Base-by-base conservation (phyloP, 805 yeast genomes). In the Starmera quercuum region DNA sequence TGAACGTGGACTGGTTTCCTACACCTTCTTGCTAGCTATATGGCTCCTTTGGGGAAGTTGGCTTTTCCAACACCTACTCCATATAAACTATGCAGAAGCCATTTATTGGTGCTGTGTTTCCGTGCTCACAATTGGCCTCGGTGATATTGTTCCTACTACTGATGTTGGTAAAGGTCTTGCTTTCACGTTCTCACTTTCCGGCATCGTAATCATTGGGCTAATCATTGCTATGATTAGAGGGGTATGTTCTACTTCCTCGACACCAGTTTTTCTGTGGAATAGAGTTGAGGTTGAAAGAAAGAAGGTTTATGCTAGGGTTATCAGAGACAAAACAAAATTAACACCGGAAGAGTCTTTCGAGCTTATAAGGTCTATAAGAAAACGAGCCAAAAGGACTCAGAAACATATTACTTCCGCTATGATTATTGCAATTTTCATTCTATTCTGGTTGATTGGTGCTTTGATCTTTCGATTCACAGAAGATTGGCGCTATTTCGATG, bases 41-140 rank as follows among this genome's bases (percentile, higher is more conserved):
- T 85, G 95, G 94, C 58, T 83, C 15, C 67, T 77, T 3, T 65
- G 79, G 54, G 95, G 95, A 9, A 71, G 83, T 2, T 80, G 73
- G 2, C 51, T 75, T 45, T 76, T 75, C 44, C 61, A 73, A 1
- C 46, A 57, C 4, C 36, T 77, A 30, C 42, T 75, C 26, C 52
- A 62, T 27, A 47, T 75, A 8, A 61, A 68, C 1, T 83, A 69
- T 50, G 86, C 87, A 0, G 66, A 75, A n/a, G 75, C 83, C 0
- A 51, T 84, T 30, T 86, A 83, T 51, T 84, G 71, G 52, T 76
- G 86, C 45, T 71, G 73, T 9, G 86, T 83, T 1, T 77, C 94
- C 0, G 60, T 81, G 26, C 61, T 83, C 31, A 87, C 96, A 2
- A 71, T 87, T 20, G 96, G 96, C 0, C 62, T 79, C 13, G 95